phyloP scores from a whole-genome alignment of 1,284 basidiomycete species.

The Fomitopsis palustris region DNA sequence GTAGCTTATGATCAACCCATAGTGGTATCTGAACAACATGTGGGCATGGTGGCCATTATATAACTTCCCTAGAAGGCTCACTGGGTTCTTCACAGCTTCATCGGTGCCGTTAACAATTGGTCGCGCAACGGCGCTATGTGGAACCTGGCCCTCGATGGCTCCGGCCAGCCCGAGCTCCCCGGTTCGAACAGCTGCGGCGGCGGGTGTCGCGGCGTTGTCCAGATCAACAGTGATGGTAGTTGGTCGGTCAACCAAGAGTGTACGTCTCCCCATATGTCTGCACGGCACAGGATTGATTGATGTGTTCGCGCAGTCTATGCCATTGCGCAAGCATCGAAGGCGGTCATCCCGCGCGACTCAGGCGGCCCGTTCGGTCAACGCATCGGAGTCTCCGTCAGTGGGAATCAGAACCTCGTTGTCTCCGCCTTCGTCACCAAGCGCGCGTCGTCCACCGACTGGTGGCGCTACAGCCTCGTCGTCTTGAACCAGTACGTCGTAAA shows the following conservation, averaged over 20 bases:
- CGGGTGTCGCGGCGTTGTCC: constrained; percentile 63
- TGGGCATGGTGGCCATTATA: neutral
- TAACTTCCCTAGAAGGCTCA: neutral
- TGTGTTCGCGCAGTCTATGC: constrained; percentile 48
- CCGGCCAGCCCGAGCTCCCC: constrained; percentile 60
- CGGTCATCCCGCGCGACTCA: constrained; percentile 60
- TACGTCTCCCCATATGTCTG: constrained; percentile 26
- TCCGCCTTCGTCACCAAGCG: constrained; percentile 63
- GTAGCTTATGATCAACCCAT: too few relatives aligned
- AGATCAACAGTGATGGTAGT: constrained; percentile 57
- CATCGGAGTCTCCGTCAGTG: constrained; percentile 59
- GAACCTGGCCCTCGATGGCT: constrained; percentile 64
- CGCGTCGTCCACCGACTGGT: constrained; percentile 52
- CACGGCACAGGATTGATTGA: neutral
- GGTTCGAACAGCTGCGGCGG: constrained; percentile 56
- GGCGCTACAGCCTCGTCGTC: constrained; percentile 65
- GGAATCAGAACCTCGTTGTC: constrained; percentile 59
- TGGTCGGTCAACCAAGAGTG: constrained; percentile 72
- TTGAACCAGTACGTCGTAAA: constrained; percentile 52
- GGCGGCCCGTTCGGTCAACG: constrained; percentile 68
- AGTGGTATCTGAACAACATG: neutral
- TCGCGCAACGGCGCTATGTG: constrained; percentile 60
- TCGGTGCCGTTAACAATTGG: constrained; percentile 43
- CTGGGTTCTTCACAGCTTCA: constrained; percentile 27
- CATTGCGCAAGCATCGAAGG: constrained; percentile 73